Evolutionary conservation across 176 grass and related monocot genomes (phyloP).

Genomic region (Aegilops longissima): DNA sequence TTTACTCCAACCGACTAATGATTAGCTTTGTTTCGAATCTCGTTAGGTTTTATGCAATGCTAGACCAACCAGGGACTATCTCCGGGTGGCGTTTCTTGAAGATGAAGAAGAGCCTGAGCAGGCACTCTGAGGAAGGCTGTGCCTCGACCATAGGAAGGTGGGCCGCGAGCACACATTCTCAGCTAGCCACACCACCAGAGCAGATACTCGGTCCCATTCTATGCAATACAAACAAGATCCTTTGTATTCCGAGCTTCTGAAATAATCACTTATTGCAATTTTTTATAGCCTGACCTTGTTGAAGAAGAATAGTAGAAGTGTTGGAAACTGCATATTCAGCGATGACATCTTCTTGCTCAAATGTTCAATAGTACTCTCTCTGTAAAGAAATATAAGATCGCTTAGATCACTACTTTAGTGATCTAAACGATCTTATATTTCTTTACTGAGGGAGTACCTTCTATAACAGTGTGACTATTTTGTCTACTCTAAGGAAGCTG

Average conservation of each 20-base stretch:
- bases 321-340: background rate
- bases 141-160: background rate
- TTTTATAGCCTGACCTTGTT: background rate
- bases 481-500: background rate
- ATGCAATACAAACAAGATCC: background rate
- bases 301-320: background rate
- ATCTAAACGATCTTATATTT: too few relatives aligned
- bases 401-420: too few relatives aligned
- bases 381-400: too few relatives aligned
- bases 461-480: background rate
- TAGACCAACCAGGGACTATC: background rate
- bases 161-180: background rate
- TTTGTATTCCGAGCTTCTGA: background rate
- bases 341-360: background rate
- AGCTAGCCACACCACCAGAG: background rate
- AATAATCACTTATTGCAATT: background rate
- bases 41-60: background rate
- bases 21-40: background rate
- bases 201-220: background rate
- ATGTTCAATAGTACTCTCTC: background rate
- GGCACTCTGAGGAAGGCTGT: background rate
- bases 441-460: background rate
- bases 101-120: background rate
- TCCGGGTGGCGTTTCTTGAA: background rate
- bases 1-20: background rate